A percentile compares a stretch with the other conserved stretches of the same genome.
Evolutionary conservation across 768 basidiomycete species (phyloP).

Genomic region (Russula abietina): DNA sequence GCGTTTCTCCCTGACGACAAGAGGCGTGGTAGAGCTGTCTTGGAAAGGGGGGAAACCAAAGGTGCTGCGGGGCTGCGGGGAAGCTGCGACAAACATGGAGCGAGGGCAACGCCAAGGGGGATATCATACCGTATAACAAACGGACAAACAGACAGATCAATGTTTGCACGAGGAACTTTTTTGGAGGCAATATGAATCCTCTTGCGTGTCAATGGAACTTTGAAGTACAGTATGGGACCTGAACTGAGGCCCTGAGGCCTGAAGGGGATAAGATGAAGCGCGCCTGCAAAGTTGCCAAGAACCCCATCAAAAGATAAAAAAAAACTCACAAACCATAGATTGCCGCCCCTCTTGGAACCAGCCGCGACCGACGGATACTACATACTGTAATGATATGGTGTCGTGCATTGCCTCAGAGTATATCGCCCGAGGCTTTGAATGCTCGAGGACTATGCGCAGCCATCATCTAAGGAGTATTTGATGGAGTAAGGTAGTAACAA

Average conservation of each 20-base stretch:
- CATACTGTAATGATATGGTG: background rate
- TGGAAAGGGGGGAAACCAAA: background rate
- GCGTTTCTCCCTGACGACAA: constrained; percentile 1
- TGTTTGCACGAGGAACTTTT: background rate
- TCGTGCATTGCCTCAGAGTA: background rate
- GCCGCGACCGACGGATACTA: no score
- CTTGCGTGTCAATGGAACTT: background rate
- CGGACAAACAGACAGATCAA: background rate
- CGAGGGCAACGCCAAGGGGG: background rate
- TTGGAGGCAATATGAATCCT: background rate
- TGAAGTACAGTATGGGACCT: no score
- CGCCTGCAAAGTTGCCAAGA: background rate
- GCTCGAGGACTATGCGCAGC: background rate
- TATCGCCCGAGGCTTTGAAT: background rate
- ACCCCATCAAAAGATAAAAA: background rate
- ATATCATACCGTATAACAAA: background rate
- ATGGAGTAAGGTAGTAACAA: background rate
- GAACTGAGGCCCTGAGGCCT: no score
- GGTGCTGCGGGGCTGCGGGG: no score
- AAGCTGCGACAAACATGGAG: background rate
- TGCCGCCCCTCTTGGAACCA: no score
- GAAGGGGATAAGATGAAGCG: background rate
- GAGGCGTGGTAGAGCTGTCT: background rate
- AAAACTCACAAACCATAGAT: no score
- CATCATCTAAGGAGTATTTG: background rate